Evolutionary conservation across 2,329 filamentous ascomycete genomes (phyloP), one percentile per base, ranked within the genome.

Genomic region (Aspergillus flavus): DNA sequence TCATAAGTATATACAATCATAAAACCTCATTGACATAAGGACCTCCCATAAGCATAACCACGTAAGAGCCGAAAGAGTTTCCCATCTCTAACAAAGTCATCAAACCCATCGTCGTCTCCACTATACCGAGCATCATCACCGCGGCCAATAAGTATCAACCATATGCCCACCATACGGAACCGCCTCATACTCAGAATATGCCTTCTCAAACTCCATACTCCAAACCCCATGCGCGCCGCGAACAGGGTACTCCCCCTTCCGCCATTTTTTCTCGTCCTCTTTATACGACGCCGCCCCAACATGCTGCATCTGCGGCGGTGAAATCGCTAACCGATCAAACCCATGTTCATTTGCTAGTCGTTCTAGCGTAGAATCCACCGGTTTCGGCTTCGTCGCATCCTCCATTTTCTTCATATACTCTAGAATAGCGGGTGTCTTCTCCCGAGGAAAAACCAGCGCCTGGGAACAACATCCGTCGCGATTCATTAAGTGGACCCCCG

Each of bases 391-490:
- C 28, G 43, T 53, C n/a, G 46, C 43, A 43, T 63, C 58, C 55
- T 63, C 62, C 56, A 62, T 57, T n/a, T 66, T 52, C 26, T 67
- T 56, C 28, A 71, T 60, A 46, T 65, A 62, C 2, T 63, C 59
- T 11, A 68, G 57, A 16, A 71, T 59, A n/a, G 30, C 41, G 1
- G 69, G 68, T 1, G 68, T 59, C n/a, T 62, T 64, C n/a, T 67
- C 64, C 3, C 76, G 75, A 1, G 80, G 79, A 55, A 81, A 83
- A 16, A 82, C 71, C 4, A 82, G 73, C 6, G 74, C 81, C 69
- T 83, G 81, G 7, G 76, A 76, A 64, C 80, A 83, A 67, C 80
- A 82, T 14, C 79, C 80, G 56, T 76, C 79, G 7, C 73, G 64
- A n/a, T 79, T 72, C 80, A 82, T 82, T 26, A 72, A 61, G 58